Conservation (phyloP, 192 early-diverging fungal genomes). For the Radiomyces spectabilis region DNA sequence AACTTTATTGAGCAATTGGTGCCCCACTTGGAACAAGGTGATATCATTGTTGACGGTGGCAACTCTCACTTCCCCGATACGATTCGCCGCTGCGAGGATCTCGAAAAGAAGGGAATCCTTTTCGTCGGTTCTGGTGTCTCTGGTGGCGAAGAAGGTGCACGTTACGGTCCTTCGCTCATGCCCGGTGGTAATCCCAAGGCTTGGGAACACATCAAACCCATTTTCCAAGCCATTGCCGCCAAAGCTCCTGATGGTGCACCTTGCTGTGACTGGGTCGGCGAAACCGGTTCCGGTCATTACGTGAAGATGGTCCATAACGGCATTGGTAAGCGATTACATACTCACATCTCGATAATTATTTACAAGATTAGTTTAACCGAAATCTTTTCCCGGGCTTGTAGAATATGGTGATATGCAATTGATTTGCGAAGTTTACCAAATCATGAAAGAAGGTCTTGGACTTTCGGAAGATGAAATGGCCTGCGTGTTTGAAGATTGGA, state of each 20-base stretch:
- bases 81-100: slow-evolving; percentile 81
- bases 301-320: slow-evolving; percentile 99
- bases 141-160: slow-evolving; percentile 98
- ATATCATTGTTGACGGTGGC: slow-evolving; percentile 98
- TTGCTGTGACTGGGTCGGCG: slow-evolving; percentile 99
- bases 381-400: slow-evolving; percentile 4
- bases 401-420: slow-evolving; percentile 99
- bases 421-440: slow-evolving; percentile 91
- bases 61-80: slow-evolving; percentile 99
- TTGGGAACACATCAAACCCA: slow-evolving; percentile 89
- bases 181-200: slow-evolving; percentile 91
- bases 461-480: slow-evolving; percentile 82
- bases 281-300: slow-evolving; percentile 94
- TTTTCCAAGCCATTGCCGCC: slow-evolving; percentile 95
- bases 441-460: slow-evolving; percentile 84
- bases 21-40: slow-evolving; percentile 80
- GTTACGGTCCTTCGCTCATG: slow-evolving; percentile 95
- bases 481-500: slow-evolving; percentile 87
- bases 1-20: slow-evolving; percentile 89
- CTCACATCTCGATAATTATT: too few relatives aligned
- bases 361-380: too few relatives aligned
- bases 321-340: slow-evolving; percentile 54
- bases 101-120: slow-evolving; percentile 84
- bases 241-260: slow-evolving; percentile 80
- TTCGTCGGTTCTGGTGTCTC: slow-evolving; percentile 98